A percentile compares a stretch with the other conserved stretches of the same genome.
Evolutionary conservation across 108 stramenopile species (phyloP).

Genomic region (Asterionellopsis glacialis): DNA sequence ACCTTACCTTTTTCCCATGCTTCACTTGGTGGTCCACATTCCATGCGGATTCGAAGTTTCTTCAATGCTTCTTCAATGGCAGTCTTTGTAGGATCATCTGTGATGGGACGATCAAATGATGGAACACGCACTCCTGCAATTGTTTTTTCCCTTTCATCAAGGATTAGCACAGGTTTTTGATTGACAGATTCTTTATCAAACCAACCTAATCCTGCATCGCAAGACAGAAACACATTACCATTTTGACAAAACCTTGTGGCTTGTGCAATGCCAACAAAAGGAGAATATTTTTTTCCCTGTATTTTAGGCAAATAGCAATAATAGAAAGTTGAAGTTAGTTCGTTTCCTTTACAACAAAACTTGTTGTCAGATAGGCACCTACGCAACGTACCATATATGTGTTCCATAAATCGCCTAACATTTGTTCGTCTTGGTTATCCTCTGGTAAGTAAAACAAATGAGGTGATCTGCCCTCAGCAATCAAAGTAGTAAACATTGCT

Average conservation of each 20-base stretch:
- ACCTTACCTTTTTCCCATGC: constrained; percentile 6
- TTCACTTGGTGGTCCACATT: not conserved
- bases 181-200: not conserved
- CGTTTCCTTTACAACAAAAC: too few relatives aligned
- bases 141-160: not conserved
- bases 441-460: too few relatives aligned
- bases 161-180: not conserved
- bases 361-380: too few relatives aligned
- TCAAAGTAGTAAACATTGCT: too few relatives aligned
- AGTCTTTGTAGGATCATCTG: not conserved
- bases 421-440: too few relatives aligned
- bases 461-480: too few relatives aligned
- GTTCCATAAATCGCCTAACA: too few relatives aligned
- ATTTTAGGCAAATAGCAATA: too few relatives aligned
- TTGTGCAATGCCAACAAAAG: constrained; percentile 1
- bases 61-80: not conserved
- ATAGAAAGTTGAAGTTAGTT: too few relatives aligned
- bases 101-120: not conserved
- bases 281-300: not conserved
- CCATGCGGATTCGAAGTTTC: not conserved
- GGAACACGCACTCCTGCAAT: constrained; percentile 2
- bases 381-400: too few relatives aligned
- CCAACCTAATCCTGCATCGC: constrained; percentile 3
- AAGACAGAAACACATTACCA: constrained; percentile 1
- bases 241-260: not conserved